Conservation (phyloP, 2,329 filamentous ascomycete genomes). For the Penicillium digitatum region DNA sequence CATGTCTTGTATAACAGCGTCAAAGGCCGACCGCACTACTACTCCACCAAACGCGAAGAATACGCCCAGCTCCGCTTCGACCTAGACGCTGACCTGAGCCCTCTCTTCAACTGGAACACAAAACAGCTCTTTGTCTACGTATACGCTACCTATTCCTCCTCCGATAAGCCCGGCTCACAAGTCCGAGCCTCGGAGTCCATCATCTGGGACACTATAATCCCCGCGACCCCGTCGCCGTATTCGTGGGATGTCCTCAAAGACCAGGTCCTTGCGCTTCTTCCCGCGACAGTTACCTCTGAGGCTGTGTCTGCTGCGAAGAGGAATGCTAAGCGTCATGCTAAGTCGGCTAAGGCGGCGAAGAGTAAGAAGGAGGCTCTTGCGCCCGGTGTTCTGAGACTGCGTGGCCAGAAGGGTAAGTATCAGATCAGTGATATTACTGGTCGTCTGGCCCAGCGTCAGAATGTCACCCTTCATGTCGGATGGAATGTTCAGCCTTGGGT, state of each 20-base stretch:
- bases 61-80: conserved; percentile 94
- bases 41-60: conserved; percentile 86
- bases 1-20: conserved; percentile 51
- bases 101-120: conserved; percentile 98
- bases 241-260: conserved; percentile 39
- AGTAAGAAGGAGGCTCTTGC: conserved; percentile 13
- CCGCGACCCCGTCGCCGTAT: conserved; percentile 52
- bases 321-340: conserved; percentile 25
- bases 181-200: conserved; percentile 59
- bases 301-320: conserved; percentile 15
- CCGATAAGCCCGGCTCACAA: conserved; percentile 20
- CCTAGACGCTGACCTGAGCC: conserved; percentile 83
- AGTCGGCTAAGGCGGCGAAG: conserved; percentile 16
- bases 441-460: conserved; percentile 66
- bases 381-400: conserved; percentile 67
- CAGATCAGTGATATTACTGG: conserved; percentile 88
- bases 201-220: conserved; percentile 95
- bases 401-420: conserved; percentile 90
- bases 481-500: conserved; percentile 99
- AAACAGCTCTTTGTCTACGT: conserved; percentile 98
- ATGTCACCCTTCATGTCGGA: conserved; percentile 75
- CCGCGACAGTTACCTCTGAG: conserved; percentile 6
- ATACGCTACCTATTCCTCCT: conserved; percentile 65
- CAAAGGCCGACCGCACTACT: conserved; percentile 92
- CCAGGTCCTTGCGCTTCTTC: conserved; percentile 27